Base-by-base conservation (phyloP, 2,329 filamentous ascomycete species). In the Penicillium sp. region DNA sequence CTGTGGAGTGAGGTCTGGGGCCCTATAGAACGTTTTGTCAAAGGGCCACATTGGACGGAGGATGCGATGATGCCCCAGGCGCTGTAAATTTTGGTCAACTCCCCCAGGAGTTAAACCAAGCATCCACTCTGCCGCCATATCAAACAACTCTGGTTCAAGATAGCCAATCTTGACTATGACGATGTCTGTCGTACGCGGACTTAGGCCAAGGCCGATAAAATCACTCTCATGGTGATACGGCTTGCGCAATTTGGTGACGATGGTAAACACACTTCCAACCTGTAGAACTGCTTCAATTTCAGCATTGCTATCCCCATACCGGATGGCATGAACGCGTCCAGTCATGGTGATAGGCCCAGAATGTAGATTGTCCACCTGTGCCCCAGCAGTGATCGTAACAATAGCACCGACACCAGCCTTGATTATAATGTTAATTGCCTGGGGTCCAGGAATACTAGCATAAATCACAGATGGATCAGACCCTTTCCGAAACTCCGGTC, bases 91-190 rank as follows among this genome's bases (percentile, higher is more conserved):
- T 64, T 83, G 81, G 61, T 84, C 80, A 10, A 84, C 81, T 9
- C 81, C 81, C 0, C 81, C 81, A 0, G 81, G 81, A 0, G 81
- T 83, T 16, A 84, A 69, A 0, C 72, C 81, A 2, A 83, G 72
- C 77, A 83, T 82, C 81, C 81, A 84, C 52, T 79, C 80, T 8
- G 72, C 72, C 0, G 81, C 77, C 81, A 84, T 84, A 50, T 76
- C 76, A 57, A 81, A 82, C 5, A 83, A 68, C 62, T 84, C 77
- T 4, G 81, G 81, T 63, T 84, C 81, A 1, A 84, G 67, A 55
- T 83, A 84, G 16, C 81, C 81, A 44, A 84, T 84, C 67, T 84
- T 83, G 25, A 83, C 80, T 43, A 84, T 76, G 0, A 83, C 80
- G 23, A 84, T 76, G 59, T 81, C 79, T 0, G 77, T 75, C 5